A percentile compares a stretch with the other conserved stretches of the same genome.
Conservation (phyloP, 1,139 yeast species). For the Eremothecium sinecaudum region DNA sequence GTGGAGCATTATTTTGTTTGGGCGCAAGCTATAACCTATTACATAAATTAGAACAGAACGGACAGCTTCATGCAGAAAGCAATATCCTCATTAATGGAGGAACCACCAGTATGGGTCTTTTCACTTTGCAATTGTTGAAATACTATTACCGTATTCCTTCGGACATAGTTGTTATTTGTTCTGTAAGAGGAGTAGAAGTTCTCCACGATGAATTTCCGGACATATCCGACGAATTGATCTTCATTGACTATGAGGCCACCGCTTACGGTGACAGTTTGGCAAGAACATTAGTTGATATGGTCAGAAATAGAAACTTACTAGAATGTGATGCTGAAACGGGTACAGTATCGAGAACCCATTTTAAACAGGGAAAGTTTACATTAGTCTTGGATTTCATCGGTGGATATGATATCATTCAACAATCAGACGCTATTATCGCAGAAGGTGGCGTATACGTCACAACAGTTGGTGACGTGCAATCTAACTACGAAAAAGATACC, state of each 20-base stretch:
- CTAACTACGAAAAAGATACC: conserved; percentile 31
- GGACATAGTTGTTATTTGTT: conserved; percentile 39
- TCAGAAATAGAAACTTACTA: conserved; percentile 20
- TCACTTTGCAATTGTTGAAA: conserved; percentile 49
- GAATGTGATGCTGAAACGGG: conserved; percentile 27
- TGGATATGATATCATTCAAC: conserved; percentile 33
- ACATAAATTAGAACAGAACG: conserved; percentile 26
- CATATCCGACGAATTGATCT: conserved; percentile 24
- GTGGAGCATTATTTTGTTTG: conserved; percentile 45
- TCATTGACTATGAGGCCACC: conserved; percentile 21
- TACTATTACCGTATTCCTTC: conserved; percentile 35
- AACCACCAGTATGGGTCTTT: conserved; percentile 62
- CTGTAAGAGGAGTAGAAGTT: conserved; percentile 31
- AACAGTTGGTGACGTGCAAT: conserved; percentile 45
- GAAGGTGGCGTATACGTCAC: conserved; percentile 42
- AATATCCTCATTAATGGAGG: conserved; percentile 60
- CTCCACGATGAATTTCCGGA: conserved; percentile 25
- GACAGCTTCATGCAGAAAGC: conserved; percentile 23
- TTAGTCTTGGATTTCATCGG: conserved; percentile 44
- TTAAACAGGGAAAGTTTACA: conserved; percentile 34
- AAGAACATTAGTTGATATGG: conserved; percentile 24
- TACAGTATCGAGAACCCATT: conserved; percentile 21
- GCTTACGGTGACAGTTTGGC: conserved; percentile 25
- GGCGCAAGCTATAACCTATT: conserved; percentile 48
- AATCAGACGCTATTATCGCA: conserved; percentile 30